Conservation (phyloP, 441 rosid species). For the Adansonia gregorii region DNA sequence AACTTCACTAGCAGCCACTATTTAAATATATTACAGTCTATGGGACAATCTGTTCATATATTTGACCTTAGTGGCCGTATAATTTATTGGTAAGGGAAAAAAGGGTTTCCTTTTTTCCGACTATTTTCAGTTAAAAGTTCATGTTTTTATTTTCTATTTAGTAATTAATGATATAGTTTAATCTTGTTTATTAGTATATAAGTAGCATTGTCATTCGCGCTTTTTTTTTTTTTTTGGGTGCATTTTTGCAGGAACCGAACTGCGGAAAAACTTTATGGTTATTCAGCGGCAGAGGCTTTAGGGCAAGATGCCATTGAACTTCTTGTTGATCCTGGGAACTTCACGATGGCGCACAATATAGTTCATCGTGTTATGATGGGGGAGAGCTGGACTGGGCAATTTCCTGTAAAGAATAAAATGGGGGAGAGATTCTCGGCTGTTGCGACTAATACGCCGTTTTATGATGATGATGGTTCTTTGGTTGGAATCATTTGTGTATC, state of each 20-base stretch:
- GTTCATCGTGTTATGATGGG: constrained; percentile 59
- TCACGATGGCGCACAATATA: constrained; percentile 50
- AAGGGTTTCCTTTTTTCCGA: not conserved
- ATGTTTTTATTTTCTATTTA: not conserved
- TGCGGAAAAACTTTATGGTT: constrained; percentile 85
- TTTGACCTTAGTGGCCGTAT: constrained; percentile 61
- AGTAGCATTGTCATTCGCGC: not conserved
- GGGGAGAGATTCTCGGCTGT: constrained; percentile 65
- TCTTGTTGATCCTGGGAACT: constrained; percentile 64
- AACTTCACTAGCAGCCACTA: constrained; percentile 74
- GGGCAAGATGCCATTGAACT: constrained; percentile 73
- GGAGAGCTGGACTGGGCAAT: constrained; percentile 87
- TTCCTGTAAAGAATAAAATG: constrained; percentile 73
- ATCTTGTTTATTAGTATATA: not conserved
- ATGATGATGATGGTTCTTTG: constrained; percentile 72
- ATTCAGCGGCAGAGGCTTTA: constrained; percentile 74
- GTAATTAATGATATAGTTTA: not conserved
- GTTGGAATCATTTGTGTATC: constrained; percentile 80
- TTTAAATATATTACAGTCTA: constrained; percentile 85
- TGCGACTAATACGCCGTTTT: constrained; percentile 74
- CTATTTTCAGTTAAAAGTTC: not conserved
- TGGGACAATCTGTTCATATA: constrained; percentile 94
- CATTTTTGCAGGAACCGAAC: constrained; percentile 71
- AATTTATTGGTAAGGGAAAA: constrained; percentile 72
- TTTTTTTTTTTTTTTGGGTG: not conserved